These are phyloP conservation scores for Hylodesmum podocarpum DNA, from an alignment of 306 rosid species.

Conservation along the genomic window DNA sequence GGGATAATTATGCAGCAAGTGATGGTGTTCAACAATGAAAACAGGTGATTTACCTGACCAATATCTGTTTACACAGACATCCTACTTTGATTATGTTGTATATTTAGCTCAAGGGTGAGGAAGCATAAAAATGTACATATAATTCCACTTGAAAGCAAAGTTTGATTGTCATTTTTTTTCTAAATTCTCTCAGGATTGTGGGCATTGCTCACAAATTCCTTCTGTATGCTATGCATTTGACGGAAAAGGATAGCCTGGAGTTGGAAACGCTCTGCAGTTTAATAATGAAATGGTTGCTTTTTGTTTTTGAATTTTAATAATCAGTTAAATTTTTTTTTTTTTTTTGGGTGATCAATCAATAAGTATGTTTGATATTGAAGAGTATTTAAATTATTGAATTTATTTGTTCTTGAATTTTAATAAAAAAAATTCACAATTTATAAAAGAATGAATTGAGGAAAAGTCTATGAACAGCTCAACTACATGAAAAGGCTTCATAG, in stretches of 20 bases:
- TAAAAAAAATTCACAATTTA: too few species aligned
- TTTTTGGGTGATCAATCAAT: too few species aligned
- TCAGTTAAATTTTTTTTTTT: too few species aligned
- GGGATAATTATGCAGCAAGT: conserved; percentile 22
- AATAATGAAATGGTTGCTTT: neutral
- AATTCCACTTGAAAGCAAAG: conserved; percentile 7
- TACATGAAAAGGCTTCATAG: too few species aligned
- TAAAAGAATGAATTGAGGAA: too few species aligned
- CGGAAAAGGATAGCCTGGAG: neutral
- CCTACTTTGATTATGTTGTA: neutral
- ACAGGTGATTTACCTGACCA: conserved; percentile 21
- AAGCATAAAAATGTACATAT: neutral
- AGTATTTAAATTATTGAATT: too few species aligned
- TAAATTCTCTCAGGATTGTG: neutral
- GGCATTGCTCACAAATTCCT: neutral
- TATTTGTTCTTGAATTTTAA: too few species aligned
- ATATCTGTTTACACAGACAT: conserved; percentile 33
- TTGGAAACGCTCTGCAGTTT: neutral
- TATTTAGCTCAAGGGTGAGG: neutral
- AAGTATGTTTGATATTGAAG: too few species aligned
- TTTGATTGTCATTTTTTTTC: neutral
- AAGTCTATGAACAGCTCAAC: too few species aligned
- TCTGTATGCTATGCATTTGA: neutral
- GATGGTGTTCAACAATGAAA: conserved; percentile 38
- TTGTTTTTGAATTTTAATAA: neutral